Conservation (phyloP, 208 protist species). For the Porcisia hertigi region DNA sequence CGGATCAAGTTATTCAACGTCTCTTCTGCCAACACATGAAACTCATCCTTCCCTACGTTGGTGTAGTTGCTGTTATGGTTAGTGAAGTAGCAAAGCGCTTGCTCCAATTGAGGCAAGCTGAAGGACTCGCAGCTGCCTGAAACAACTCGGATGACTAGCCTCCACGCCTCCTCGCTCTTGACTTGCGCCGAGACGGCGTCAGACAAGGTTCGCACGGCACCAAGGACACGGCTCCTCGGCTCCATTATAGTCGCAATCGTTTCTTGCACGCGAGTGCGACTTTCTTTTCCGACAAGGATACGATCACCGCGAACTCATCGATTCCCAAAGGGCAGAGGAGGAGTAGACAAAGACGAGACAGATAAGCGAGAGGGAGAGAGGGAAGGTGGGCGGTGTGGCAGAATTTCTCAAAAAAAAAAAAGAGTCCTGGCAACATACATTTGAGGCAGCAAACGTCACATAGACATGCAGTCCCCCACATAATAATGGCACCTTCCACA, state of each 20-base stretch:
- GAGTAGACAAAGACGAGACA: background rate
- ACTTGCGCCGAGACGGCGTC: conserved; percentile 47
- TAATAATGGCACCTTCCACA: too few species aligned
- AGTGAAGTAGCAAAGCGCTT: conserved; percentile 62
- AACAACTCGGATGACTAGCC: conserved; percentile 38
- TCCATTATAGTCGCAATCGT: conserved; percentile 13
- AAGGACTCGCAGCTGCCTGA: conserved; percentile 42
- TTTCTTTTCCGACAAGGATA: background rate
- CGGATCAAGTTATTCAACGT: conserved; percentile 87
- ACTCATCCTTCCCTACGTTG: conserved; percentile 66
- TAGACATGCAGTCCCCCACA: background rate
- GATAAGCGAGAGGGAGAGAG: too few species aligned
- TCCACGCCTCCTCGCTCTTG: conserved; percentile 37
- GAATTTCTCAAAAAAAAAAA: background rate
- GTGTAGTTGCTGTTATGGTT: conserved; percentile 86
- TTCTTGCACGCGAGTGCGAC: background rate
- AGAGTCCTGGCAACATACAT: too few species aligned
- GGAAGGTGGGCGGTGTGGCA: background rate
- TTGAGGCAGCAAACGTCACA: background rate
- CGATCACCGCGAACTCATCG: background rate
- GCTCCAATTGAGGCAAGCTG: conserved; percentile 59
- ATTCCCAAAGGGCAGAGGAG: conserved; percentile 8
- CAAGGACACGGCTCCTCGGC: conserved; percentile 55
- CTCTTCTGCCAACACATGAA: conserved; percentile 70
- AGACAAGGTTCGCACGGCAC: conserved; percentile 61